Base-by-base conservation (phyloP, 345 rosid species). In the Eucalyptus grandis region DNA sequence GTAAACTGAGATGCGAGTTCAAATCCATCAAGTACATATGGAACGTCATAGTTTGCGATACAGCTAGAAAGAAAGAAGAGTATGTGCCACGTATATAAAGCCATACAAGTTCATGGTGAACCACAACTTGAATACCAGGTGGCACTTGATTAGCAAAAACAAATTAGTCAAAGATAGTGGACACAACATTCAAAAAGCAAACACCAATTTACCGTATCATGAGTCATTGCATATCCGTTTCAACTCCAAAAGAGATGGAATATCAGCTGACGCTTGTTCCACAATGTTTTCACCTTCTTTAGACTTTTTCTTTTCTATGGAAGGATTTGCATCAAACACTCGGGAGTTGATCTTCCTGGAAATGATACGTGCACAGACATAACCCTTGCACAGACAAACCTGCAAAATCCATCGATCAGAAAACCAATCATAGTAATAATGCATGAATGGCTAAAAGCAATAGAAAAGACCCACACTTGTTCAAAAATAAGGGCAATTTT, bases 401-500 rank as follows among this genome's bases (percentile, higher is more conserved):
- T 96, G 89, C 72, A 91, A 90, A 50, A 34, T 89, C 90, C 89
- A 89, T 81, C 16, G 16, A 37, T 62, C 26, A 67, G 47, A 49
- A 90, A 88, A 88, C 77, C 77, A 65, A 47, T 88, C 58, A 69
- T 24, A 87, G 17, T 34, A 81, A 65, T n/a, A 83, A 81, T 58
- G 50, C 51, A n/a, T 26, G 80, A 62, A 16, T 3, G 12, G 60
- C 24, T 50, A 31, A 91, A 51, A 89, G 27, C 86, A n/a, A 49
- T 60, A 81, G 19, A 87, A 89, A 87, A 89, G 26, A 34, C 11
- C 60, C 93, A 5, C 92, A 97, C 99, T 92, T 96, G 99, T 90
- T 97, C 97, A 67, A 98, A 98, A 88, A 98, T 96, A 90, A 98
- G 95, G 2, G 99, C 97, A 89, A 95, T 97, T 94, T 98, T 97